These are phyloP conservation scores for Pseudohalonectria lignicola DNA, from an alignment of 2,329 filamentous ascomycete species.

Conservation along the genomic window DNA sequence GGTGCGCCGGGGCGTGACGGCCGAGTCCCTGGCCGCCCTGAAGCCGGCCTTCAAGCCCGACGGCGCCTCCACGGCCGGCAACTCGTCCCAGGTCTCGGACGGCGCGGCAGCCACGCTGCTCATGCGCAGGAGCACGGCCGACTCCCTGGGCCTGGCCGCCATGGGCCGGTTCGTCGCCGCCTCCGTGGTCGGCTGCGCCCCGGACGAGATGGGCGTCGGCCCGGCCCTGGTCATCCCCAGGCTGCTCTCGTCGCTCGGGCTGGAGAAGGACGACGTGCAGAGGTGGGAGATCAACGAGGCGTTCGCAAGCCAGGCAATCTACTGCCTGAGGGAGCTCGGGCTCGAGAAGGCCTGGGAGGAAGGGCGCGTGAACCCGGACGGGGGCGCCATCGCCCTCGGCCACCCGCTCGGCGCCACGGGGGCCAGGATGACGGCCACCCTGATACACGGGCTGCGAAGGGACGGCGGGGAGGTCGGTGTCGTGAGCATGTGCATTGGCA, in stretches of 20 bases:
- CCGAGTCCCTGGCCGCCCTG: slow-evolving; percentile 64
- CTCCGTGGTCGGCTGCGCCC: slow-evolving; percentile 64
- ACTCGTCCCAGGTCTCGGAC: slow-evolving; percentile 77
- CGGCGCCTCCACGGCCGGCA: slow-evolving; percentile 75
- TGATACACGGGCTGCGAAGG: slow-evolving; percentile 56
- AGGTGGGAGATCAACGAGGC: slow-evolving; percentile 94
- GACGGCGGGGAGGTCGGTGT: slow-evolving; percentile 69
- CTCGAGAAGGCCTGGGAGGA: slow-evolving; percentile 51
- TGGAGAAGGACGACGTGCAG: slow-evolving; percentile 59
- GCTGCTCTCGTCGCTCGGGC: slow-evolving; percentile 57
- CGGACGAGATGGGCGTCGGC: slow-evolving; percentile 91
- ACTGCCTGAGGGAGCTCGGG: slow-evolving; percentile 62
- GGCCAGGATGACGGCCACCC: slow-evolving; percentile 65
- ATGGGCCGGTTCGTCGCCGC: slow-evolving; percentile 77
- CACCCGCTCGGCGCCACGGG: slow-evolving; percentile 87
- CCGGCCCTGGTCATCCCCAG: slow-evolving; percentile 80
- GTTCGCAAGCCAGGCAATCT: slow-evolving; percentile 53
- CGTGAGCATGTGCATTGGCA: slow-evolving; percentile 82
- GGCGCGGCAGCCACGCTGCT: slow-evolving; percentile 76
- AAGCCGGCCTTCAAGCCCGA: slow-evolving; percentile 75
- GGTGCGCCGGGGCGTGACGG: slow-evolving; percentile 55
- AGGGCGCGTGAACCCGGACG: slow-evolving; percentile 77
- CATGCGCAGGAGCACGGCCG: slow-evolving; percentile 74
- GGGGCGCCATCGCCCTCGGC: slow-evolving; percentile 87
- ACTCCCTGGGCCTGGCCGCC: slow-evolving; percentile 55